Conservation (phyloP, 2,329 filamentous ascomycete genomes). For the Aciculosporium take region DNA sequence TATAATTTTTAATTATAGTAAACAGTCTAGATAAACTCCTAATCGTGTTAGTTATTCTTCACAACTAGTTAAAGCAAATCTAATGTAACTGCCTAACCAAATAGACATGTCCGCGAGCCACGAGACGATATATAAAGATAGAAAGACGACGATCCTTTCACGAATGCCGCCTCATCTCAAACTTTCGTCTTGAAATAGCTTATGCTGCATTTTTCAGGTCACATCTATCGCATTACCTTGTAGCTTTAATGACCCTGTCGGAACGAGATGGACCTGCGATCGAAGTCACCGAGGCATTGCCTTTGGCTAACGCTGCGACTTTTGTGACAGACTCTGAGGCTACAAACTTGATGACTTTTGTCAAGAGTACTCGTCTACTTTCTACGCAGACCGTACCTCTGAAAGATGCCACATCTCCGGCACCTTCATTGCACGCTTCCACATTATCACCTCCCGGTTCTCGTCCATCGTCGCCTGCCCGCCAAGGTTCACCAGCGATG, state of each 20-base stretch:
- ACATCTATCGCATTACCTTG: too few species aligned
- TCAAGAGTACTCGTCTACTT: slow-evolving; percentile 30
- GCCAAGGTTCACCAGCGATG: slow-evolving; percentile 42
- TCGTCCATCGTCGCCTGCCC: slow-evolving; percentile 52
- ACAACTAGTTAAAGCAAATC: too few species aligned
- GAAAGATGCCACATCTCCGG: slow-evolving; percentile 39
- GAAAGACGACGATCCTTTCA: too few species aligned
- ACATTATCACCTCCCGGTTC: slow-evolving; percentile 55
- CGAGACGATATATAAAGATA: too few species aligned
- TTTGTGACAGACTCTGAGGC: slow-evolving; percentile 40
- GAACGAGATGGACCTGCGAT: slow-evolving; percentile 48
- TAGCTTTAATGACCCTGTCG: slow-evolving; percentile 52
- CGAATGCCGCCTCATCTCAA: too few species aligned
- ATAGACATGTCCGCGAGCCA: too few species aligned
- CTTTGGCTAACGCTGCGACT: slow-evolving; percentile 45
- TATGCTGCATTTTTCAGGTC: too few species aligned
- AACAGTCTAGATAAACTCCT: too few species aligned
- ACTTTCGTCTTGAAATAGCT: too few species aligned
- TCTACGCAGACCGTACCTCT: slow-evolving; percentile 41
- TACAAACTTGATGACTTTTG: slow-evolving; percentile 41
- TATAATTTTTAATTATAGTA: too few species aligned
- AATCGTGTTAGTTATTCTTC: too few species aligned
- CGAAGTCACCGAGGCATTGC: slow-evolving; percentile 56
- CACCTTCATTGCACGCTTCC: slow-evolving; percentile 49
- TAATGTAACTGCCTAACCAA: too few species aligned